These are phyloP conservation scores for Tetracentron sinense DNA, from an alignment of 164 flowering plant species.

Conservation along the genomic window DNA sequence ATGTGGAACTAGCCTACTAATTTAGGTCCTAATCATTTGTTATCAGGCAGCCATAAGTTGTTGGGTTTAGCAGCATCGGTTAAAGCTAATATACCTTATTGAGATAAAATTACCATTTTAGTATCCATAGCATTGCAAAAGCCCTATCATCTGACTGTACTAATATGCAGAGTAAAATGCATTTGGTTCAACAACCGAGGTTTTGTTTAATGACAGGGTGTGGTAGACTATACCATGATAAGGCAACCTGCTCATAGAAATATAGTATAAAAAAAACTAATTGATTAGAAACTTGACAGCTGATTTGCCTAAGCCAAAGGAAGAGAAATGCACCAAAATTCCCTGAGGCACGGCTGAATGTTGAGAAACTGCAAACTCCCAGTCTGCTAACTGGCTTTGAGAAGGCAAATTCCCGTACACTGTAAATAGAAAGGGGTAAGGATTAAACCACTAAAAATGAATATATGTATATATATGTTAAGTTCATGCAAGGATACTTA, in stretches of 20 bases:
- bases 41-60: no score
- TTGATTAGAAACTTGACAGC: background rate
- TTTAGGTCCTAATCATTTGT: no score
- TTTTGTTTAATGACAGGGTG: background rate
- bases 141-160: no score
- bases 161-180: background rate
- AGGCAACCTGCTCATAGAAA: no score
- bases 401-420: constrained; percentile 96
- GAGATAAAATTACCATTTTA: no score
- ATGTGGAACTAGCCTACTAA: no score
- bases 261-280: background rate
- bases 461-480: background rate
- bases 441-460: background rate
- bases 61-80: no score
- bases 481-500: constrained; percentile 30
- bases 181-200: background rate
- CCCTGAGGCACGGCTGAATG: constrained; percentile 99
- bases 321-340: constrained; percentile 51
- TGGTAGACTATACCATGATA: background rate
- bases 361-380: constrained; percentile 93
- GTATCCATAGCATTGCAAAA: no score
- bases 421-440: constrained; percentile 12
- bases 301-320: background rate
- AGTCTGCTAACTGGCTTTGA: constrained; percentile 72
- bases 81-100: no score